phyloP scores from a whole-genome alignment of 164 flowering plant genomes.

The grape (Vitis vinifera) region ASM3070453v1 NC_081811.1:31612001-31612500 shows the following conservation, averaged over 20 bases:
- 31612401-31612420: too few relatives aligned
- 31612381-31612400: too few relatives aligned
- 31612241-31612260: conserved; percentile 92
- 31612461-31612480: too few relatives aligned
- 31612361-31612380: too few relatives aligned
- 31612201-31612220: conserved; percentile 31
- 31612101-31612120: conserved; percentile 61
- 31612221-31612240: conserved; percentile 98
- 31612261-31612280: conserved; percentile 84
- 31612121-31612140: conserved; percentile 86
- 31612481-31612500: too few relatives aligned
- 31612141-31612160: conserved; percentile 80
- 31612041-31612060: conserved; percentile 56
- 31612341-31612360: conserved; percentile 13
- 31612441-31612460: too few relatives aligned
- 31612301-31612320: conserved; percentile 97
- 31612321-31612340: conserved; percentile 79
- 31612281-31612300: conserved; percentile 95
- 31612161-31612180: neutral
- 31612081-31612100: conserved; percentile 43
- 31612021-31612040: conserved; percentile 80
- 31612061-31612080: conserved; percentile 4
- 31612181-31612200: neutral
- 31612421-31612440: too few relatives aligned
- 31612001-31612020: neutral